These are phyloP conservation scores for Nakaseomyces delphensis DNA, from an alignment of 1,139 yeast genomes.

Conservation along the genomic window DNA sequence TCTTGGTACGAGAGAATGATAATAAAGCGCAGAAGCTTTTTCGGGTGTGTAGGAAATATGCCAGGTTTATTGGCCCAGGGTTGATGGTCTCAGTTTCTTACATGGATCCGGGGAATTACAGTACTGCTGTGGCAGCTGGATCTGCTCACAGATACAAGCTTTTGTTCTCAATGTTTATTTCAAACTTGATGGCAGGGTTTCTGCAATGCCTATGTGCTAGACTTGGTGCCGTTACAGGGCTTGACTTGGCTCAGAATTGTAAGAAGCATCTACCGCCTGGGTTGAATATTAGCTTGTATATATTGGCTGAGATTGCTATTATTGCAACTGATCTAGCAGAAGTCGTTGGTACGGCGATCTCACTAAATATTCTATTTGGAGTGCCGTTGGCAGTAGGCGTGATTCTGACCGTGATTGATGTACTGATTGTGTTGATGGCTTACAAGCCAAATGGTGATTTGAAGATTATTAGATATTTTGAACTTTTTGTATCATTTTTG, in stretches of 20 bases:
- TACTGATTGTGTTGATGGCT: constrained; percentile 55
- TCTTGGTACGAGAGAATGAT: not conserved
- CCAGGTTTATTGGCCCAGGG: constrained; percentile 70
- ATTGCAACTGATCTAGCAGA: constrained; percentile 78
- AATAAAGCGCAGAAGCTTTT: constrained; percentile 5
- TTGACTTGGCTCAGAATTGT: constrained; percentile 72
- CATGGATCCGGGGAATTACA: constrained; percentile 77
- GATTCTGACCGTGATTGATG: constrained; percentile 62
- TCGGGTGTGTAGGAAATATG: constrained; percentile 36
- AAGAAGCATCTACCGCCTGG: constrained; percentile 51
- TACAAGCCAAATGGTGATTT: constrained; percentile 64
- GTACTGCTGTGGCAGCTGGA: constrained; percentile 73
- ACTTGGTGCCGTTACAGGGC: constrained; percentile 69
- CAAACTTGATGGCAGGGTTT: constrained; percentile 64
- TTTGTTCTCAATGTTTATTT: constrained; percentile 52
- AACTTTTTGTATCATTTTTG: constrained; percentile 51
- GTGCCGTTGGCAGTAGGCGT: constrained; percentile 63
- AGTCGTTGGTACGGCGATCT: constrained; percentile 73
- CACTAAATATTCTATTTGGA: constrained; percentile 58
- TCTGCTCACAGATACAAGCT: constrained; percentile 61
- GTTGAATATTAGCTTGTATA: constrained; percentile 49
- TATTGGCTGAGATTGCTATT: constrained; percentile 64
- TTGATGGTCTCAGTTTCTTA: constrained; percentile 68
- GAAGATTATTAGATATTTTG: constrained; percentile 59
- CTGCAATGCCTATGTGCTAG: constrained; percentile 66